Conservation (phyloP, 768 basidiomycete species). For the Russula sp. region DNA sequence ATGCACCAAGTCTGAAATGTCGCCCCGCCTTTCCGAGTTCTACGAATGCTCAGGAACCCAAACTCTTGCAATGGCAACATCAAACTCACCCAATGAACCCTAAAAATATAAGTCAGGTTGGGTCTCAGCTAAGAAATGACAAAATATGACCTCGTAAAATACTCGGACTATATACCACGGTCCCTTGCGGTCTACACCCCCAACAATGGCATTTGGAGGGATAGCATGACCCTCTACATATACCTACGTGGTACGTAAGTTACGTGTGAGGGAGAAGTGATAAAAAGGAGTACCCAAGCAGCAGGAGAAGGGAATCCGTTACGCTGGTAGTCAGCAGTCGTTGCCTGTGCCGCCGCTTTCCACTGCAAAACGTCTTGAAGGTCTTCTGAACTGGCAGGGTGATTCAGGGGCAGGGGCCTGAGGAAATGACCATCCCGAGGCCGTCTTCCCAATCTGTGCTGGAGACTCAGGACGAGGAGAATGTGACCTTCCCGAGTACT, state of each 20-base stretch:
- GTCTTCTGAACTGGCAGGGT: not conserved
- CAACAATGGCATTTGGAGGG: slow-evolving; percentile 28
- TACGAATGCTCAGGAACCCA: slow-evolving; percentile 17
- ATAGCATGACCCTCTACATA: slow-evolving; percentile 24
- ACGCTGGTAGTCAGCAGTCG: slow-evolving; percentile 19
- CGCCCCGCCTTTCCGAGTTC: slow-evolving; percentile 40
- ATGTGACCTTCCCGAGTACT: not conserved
- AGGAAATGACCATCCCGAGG: not conserved
- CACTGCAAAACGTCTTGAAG: slow-evolving; percentile 24
- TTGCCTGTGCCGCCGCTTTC: slow-evolving; percentile 20
- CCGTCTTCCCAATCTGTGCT: not conserved
- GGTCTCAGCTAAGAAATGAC: not conserved
- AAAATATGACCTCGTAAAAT: slow-evolving; percentile 27
- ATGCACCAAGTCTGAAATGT: slow-evolving; percentile 36
- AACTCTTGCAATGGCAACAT: not conserved
- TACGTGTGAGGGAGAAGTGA: not conserved
- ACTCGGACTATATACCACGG: slow-evolving; percentile 27
- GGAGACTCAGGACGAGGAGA: not conserved
- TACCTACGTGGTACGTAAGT: slow-evolving; percentile 16
- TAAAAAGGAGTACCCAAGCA: slow-evolving; percentile 25
- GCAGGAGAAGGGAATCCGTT: slow-evolving; percentile 27
- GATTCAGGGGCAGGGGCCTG: not conserved
- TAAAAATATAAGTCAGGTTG: not conserved
- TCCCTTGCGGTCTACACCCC: slow-evolving; percentile 24
- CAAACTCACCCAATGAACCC: slow-evolving; percentile 27